These are phyloP conservation scores for Centella asiatica DNA, from an alignment of 129 eudicot species.

Conservation along the genomic window DNA sequence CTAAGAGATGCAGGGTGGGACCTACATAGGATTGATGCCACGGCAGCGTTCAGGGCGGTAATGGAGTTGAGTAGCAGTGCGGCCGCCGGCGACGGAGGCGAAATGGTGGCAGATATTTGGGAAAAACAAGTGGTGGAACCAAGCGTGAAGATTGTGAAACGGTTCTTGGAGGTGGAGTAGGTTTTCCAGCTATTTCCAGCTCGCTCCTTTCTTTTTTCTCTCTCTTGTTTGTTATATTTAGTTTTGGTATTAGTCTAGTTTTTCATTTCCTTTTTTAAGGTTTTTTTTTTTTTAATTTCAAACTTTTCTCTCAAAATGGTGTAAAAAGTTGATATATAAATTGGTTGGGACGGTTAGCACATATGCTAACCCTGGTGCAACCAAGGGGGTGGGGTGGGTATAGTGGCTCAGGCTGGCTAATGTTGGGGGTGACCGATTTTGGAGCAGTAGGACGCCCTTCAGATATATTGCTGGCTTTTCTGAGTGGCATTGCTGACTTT, in stretches of 20 bases:
- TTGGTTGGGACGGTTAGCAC: slow-evolving; percentile 15
- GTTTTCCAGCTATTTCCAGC: slow-evolving; percentile 77
- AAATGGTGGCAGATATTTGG: slow-evolving; percentile 44
- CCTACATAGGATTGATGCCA: slow-evolving; percentile 53
- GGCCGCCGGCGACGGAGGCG: slow-evolving; percentile 18
- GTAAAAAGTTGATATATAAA: slow-evolving; percentile 11
- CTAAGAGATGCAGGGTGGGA: slow-evolving; percentile 70
- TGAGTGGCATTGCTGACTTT: not conserved
- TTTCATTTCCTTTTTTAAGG: not conserved
- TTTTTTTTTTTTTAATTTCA: slow-evolving; percentile 3
- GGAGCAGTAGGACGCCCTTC: slow-evolving; percentile 22
- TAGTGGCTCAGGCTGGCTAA: no score
- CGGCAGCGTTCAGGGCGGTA: slow-evolving; percentile 55
- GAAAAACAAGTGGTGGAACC: slow-evolving; percentile 68
- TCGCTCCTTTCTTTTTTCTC: not conserved
- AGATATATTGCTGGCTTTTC: not conserved
- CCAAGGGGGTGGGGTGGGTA: no score
- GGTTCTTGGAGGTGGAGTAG: slow-evolving; percentile 88
- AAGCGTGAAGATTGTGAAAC: slow-evolving; percentile 88
- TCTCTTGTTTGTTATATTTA: slow-evolving; percentile 10
- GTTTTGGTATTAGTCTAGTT: not conserved
- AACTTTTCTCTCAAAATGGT: slow-evolving; percentile 8
- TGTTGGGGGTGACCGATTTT: slow-evolving; percentile 23
- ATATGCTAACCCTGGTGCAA: slow-evolving; percentile 11
- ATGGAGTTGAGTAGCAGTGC: slow-evolving; percentile 24